A percentile compares a stretch with the other conserved stretches of the same genome.
phyloP scores from a whole-genome alignment of 139 green algal species.

The Dunaliella sp. region DNA sequence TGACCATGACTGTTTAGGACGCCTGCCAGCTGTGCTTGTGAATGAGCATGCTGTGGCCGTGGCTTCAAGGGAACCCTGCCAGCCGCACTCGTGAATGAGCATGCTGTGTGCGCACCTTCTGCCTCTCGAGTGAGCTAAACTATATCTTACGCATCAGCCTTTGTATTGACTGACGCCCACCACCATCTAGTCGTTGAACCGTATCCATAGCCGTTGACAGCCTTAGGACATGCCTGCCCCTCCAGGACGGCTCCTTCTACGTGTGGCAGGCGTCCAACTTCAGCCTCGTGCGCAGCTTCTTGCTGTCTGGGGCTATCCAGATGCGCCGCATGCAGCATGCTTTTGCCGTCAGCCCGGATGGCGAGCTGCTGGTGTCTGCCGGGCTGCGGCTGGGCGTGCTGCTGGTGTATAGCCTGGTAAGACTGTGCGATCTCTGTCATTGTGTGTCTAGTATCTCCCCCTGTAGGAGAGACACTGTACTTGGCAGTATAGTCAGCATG shows the following conservation, averaged over 20 bases:
- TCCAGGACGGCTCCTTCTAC: slow-evolving; percentile 37
- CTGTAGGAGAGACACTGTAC: no score
- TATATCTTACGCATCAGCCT: no score
- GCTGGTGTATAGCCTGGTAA: slow-evolving; percentile 27
- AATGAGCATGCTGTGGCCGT: no score
- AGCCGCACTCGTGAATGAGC: no score
- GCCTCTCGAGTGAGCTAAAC: no score
- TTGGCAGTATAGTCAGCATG: slow-evolving; percentile 9
- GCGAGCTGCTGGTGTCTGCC: slow-evolving; percentile 22
- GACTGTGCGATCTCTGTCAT: slow-evolving; percentile 6
- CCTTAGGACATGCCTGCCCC: background rate
- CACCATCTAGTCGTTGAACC: no score
- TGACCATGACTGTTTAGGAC: no score
- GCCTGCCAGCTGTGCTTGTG: no score
- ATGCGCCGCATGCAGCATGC: slow-evolving; percentile 16
- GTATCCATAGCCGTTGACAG: background rate
- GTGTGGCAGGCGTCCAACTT: slow-evolving; percentile 25
- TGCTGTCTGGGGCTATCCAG: slow-evolving; percentile 12
- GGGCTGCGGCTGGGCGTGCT: slow-evolving; percentile 25
- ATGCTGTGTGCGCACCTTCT: no score
- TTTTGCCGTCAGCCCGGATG: slow-evolving; percentile 34
- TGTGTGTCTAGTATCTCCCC: no score
- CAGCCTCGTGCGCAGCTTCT: slow-evolving; percentile 30
- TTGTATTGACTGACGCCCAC: no score
- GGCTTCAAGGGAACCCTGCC: no score